A percentile compares a stretch with the other conserved stretches of the same genome.
Conservation (phyloP, 1,139 yeast species). For the Candida albicans region DNA sequence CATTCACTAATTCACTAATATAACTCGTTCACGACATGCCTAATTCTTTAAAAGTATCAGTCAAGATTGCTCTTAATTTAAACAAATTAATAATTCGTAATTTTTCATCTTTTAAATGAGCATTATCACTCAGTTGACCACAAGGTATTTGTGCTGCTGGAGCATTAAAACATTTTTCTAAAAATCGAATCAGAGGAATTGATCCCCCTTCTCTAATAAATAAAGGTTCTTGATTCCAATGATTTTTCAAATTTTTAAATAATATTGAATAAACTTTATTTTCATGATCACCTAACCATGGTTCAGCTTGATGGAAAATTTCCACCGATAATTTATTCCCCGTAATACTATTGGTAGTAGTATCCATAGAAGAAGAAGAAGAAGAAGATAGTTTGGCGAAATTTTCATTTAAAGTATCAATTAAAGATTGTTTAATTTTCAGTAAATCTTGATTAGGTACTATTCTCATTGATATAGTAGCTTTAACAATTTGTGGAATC, state of each 20-base stretch:
- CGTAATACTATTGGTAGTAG: slow-evolving; percentile 31
- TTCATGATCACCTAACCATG: slow-evolving; percentile 89
- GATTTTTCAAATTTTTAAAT: slow-evolving; percentile 54
- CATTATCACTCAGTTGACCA: slow-evolving; percentile 94
- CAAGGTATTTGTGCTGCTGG: slow-evolving; percentile 96
- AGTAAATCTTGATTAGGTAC: slow-evolving; percentile 84
- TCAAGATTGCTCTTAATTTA: slow-evolving; percentile 67
- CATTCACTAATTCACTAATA: too few relatives aligned
- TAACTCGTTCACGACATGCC: too few relatives aligned
- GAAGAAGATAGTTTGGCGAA: slow-evolving; percentile 28
- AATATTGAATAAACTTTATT: slow-evolving; percentile 72
- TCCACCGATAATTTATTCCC: slow-evolving; percentile 60
- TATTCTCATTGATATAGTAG: slow-evolving; percentile 77
- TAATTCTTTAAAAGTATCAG: slow-evolving; percentile 49
- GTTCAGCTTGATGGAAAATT: slow-evolving; percentile 84
- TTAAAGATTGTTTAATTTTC: slow-evolving; percentile 52
- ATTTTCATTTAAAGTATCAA: slow-evolving; percentile 39
- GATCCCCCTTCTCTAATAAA: slow-evolving; percentile 96
- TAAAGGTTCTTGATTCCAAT: slow-evolving; percentile 75
- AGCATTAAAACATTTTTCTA: slow-evolving; percentile 80
- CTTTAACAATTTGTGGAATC: slow-evolving; percentile 78
- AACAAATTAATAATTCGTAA: slow-evolving; percentile 75
- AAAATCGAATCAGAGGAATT: slow-evolving; percentile 82
- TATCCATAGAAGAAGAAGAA: slow-evolving; percentile 9
- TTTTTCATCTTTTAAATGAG: slow-evolving; percentile 87